Base-by-base conservation (phyloP, 768 basidiomycete species). In the Mycena filopes region DNA sequence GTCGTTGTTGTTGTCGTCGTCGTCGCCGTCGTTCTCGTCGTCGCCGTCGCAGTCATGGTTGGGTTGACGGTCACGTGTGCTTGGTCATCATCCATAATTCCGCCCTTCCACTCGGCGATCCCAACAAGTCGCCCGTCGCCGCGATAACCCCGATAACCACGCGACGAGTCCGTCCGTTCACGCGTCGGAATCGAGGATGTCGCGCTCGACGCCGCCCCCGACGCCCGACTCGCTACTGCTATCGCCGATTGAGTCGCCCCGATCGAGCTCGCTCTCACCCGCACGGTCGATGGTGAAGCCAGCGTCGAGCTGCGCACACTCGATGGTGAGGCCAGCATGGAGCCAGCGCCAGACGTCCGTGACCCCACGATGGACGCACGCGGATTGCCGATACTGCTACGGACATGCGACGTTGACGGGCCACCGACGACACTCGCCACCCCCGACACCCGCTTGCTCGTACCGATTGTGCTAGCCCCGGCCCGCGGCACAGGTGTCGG, bases 111-210 rank as follows among this genome's bases (percentile, higher is more conserved):
- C 48, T 69, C 68, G 21, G 53, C 68, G 31, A 69, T 69, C 0
- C 68, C 68, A 6, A 33, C 56, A 5, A 69, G 57, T n/a, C 53
- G 50, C 51, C 40, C 55, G 6, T 18, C 41, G 20, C 58, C 48
- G 18, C 57, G 54, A 49, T 69, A 69, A 11, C 55, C 43, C 15
- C 60, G 55, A 29, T 66, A 54, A 4, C 29, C 60, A 25, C 49
- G 59, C 48, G 63, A 40, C 25, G 67, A 69, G 25, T 65, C 64
- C 18, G 51, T 66, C 38, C 63, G 68, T 40, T 65, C 64, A 15
- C 64, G 63, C n/a, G 60, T 63, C 29, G 63, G 60, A 4, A 60
- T 4, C 15, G 56, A 59, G 15, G 62, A 63, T 13, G 58, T 41
- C 20, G 61, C 51, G 12, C 57, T 53, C 16, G 46, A 33, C 7